Conservation (phyloP, 441 rosid species). For the Jatropha podagrica region DNA sequence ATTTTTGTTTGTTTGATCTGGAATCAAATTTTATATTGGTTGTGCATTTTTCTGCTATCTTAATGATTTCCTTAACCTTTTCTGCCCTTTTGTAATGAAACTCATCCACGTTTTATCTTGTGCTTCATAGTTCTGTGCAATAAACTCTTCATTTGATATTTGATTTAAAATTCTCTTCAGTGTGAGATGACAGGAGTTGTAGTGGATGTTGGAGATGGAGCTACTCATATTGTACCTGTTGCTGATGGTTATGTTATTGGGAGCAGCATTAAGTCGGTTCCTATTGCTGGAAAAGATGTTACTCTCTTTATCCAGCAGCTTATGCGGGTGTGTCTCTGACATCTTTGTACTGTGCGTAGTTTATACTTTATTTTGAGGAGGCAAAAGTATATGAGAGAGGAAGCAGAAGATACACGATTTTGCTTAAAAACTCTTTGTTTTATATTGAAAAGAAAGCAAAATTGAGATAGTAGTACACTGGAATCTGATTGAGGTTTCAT, state of each 20-base stretch:
- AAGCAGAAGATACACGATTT: not conserved
- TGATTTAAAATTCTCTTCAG: constrained; percentile 53
- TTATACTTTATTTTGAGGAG: not conserved
- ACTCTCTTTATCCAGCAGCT: constrained; percentile 94
- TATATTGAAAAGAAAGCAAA: not conserved
- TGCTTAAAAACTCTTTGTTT: not conserved
- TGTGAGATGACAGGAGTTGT: constrained; percentile 99
- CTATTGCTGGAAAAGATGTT: constrained; percentile 93
- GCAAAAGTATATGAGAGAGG: not conserved
- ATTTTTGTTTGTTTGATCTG: not conserved
- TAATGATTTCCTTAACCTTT: not conserved
- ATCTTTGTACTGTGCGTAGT: constrained; percentile 1
- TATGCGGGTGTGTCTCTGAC: constrained; percentile 69
- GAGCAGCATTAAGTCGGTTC: constrained; percentile 92
- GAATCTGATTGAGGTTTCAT: not conserved
- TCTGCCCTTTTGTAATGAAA: not conserved
- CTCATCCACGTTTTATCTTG: constrained; percentile 5
- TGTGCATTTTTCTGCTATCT: not conserved
- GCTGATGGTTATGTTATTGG: constrained; percentile 99
- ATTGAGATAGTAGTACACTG: not conserved
- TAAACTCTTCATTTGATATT: constrained; percentile 35
- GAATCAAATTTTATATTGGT: not conserved
- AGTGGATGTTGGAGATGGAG: constrained; percentile 98
- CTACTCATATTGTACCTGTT: constrained; percentile 95
- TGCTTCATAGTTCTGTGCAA: not conserved